Evolutionary conservation across 257 asterid species (phyloP).

Genomic region (Solanum chmielewskii): DNA sequence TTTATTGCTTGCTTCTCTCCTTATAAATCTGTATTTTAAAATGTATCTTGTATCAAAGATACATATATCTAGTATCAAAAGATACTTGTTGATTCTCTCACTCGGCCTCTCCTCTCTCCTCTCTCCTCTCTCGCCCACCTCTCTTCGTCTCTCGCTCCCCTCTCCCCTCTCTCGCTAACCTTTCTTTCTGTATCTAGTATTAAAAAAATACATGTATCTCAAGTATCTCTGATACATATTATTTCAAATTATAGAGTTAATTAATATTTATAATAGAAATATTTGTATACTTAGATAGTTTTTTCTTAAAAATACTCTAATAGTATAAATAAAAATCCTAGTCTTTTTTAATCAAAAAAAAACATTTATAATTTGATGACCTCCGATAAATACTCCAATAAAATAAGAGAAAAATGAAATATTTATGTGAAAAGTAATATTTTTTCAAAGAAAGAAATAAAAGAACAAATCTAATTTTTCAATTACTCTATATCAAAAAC

Average conservation of each 20-base stretch:
- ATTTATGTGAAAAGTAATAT: not conserved
- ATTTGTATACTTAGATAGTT: not conserved
- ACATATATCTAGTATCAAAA: too few species aligned
- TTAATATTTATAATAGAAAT: too few species aligned
- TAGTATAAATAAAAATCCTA: not conserved
- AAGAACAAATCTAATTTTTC: too few species aligned
- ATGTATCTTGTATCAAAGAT: not conserved
- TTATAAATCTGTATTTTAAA: too few species aligned
- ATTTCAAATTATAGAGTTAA: not conserved
- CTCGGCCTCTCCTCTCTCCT: not conserved
- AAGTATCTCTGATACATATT: not conserved
- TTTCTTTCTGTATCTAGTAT: too few species aligned
- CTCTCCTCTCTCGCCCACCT: not conserved
- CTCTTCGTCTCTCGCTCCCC: not conserved
- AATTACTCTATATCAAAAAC: not conserved
- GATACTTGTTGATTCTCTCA: not conserved
- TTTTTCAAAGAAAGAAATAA: not conserved
- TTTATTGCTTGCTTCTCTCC: not conserved
- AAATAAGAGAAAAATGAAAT: not conserved
- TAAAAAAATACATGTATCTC: not conserved
- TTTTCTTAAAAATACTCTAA: not conserved
- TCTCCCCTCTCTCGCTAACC: not conserved
- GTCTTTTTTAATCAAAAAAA: too few species aligned
- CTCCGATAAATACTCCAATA: not conserved
- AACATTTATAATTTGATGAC: not conserved